Base-by-base conservation (phyloP, 192 early-diverging fungal species). In the Coemansia asiatica region DNA sequence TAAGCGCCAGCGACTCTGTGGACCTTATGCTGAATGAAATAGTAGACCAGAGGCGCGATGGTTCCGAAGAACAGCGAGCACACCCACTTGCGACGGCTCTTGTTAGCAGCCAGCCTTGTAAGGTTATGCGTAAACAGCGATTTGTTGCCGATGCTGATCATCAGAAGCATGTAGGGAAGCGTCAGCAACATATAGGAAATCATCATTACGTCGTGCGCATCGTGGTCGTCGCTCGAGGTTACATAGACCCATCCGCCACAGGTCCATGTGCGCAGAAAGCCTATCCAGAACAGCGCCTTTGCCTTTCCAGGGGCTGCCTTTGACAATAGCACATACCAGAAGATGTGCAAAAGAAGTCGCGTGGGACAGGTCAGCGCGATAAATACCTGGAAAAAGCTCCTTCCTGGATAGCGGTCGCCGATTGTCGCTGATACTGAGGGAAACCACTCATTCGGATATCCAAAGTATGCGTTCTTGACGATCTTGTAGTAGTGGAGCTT, bases 201-300 rank as follows among this genome's bases (percentile, higher is more conserved):
- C 91, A 93, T 93, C 69, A 88, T 87, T 58, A 93, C 82, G 54
- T 93, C 91, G 63, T 93, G 91, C 26, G 86, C 83, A 22, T 85
- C 76, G 71, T 91, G 91, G 74, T 93, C 90, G 62, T 93, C 91
- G 19, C 88, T 85, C 0, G 89, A 91, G 6, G 89, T 93, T 63
- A 93, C 84, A 64, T 91, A 93, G 4, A 90, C 88, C 91, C 91
- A 93, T 23, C 91, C 90, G 44, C 90, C 91, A 50, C 90, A 91
- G 8, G 90, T 84, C 19, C 88, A 74, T n/a, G 90, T 90, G 60
- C 91, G 88, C 65, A 90, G 56, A 38, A 85, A 69, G 9, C 69
- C 84, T 7, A 83, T 50, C 65, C 73, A 75, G 66, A 85, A 79
- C 50, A 85, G 48, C 15, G 67, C 76, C 64, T 73, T 72, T 23